Percentiles rank a stretch among this genome's conserved stretches.
These are phyloP conservation scores for Blepharisma undulans DNA, from an alignment of 169 alveolate species.

Conservation along the genomic window DNA sequence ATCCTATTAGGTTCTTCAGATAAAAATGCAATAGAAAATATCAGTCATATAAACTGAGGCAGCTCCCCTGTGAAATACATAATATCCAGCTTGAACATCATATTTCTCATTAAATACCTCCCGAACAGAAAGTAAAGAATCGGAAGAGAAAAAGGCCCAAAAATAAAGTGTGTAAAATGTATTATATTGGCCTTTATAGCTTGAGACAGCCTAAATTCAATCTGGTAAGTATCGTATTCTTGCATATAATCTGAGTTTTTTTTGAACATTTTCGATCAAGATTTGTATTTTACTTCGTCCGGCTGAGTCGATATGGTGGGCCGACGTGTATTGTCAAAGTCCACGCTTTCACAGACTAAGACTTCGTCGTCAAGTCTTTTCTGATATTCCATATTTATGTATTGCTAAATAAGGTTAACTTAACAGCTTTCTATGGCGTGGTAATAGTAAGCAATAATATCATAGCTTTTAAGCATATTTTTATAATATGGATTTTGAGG, in stretches of 20 bases:
- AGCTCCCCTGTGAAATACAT: not conserved
- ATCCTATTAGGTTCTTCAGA: not conserved
- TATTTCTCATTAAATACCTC: not conserved
- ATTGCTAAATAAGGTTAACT: not conserved
- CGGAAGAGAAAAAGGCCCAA: conserved; percentile 27
- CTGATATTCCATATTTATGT: not conserved
- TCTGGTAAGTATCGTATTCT: not conserved
- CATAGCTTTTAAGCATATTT: too few species aligned
- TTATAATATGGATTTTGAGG: not conserved
- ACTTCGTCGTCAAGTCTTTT: not conserved
- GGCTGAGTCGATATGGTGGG: not conserved
- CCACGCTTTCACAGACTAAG: not conserved
- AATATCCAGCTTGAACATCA: not conserved
- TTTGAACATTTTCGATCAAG: not conserved
- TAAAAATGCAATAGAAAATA: not conserved
- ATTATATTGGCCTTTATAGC: not conserved
- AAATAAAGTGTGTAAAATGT: not conserved
- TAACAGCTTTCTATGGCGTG: not conserved
- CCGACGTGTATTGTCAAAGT: not conserved
- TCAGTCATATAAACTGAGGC: not conserved
- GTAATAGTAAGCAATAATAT: not conserved
- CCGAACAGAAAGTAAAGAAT: not conserved
- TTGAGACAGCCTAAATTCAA: not conserved
- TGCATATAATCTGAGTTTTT: not conserved
- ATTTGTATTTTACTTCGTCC: not conserved